These are phyloP conservation scores for Drechslerella dactyloides DNA, from an alignment of 2,329 filamentous ascomycete species.

Conservation along the genomic window DNA sequence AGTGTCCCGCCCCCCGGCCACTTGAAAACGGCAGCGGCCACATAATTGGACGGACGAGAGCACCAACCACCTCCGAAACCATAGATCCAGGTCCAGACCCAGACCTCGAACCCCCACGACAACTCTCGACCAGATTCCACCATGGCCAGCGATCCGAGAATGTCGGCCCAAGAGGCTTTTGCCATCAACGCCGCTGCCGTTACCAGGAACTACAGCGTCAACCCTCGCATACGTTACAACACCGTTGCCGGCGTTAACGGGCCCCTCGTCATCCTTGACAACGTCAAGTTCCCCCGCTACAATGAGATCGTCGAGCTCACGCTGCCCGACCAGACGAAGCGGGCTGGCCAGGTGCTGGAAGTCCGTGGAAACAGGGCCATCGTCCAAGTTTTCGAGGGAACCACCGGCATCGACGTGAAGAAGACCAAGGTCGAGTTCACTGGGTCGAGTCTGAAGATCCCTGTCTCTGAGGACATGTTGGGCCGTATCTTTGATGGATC, in stretches of 20 bases:
- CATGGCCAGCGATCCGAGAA: constrained; percentile 52
- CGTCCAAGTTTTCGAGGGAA: constrained; percentile 98
- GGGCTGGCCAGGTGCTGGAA: constrained; percentile 95
- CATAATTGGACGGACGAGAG: constrained; percentile 16
- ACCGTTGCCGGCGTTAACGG: constrained; percentile 98
- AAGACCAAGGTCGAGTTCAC: constrained; percentile 92
- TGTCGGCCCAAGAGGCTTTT: constrained; percentile 55
- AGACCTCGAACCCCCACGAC: constrained; percentile 11
- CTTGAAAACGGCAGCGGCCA: constrained; percentile 24
- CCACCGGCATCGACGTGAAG: constrained; percentile 96
- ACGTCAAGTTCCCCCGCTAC: constrained; percentile 97
- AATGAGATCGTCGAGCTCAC: constrained; percentile 96
- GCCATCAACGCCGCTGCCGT: constrained; percentile 55
- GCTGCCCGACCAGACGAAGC: constrained; percentile 89
- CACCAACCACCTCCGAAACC: constrained; percentile 34
- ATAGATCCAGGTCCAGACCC: constrained; percentile 6
- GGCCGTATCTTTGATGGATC: constrained; percentile 97
- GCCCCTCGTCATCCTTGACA: constrained; percentile 83
- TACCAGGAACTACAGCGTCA: constrained; percentile 60
- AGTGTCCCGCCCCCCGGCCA: constrained; percentile 44
- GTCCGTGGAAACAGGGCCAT: constrained; percentile 94
- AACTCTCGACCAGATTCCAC: constrained; percentile 19
- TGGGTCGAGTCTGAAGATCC: constrained; percentile 95
- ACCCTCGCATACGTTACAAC: constrained; percentile 88
- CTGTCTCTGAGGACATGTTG: constrained; percentile 99